Evolutionary conservation across 306 rosid species (phyloP).

Genomic region (Malus sieversii): DNA sequence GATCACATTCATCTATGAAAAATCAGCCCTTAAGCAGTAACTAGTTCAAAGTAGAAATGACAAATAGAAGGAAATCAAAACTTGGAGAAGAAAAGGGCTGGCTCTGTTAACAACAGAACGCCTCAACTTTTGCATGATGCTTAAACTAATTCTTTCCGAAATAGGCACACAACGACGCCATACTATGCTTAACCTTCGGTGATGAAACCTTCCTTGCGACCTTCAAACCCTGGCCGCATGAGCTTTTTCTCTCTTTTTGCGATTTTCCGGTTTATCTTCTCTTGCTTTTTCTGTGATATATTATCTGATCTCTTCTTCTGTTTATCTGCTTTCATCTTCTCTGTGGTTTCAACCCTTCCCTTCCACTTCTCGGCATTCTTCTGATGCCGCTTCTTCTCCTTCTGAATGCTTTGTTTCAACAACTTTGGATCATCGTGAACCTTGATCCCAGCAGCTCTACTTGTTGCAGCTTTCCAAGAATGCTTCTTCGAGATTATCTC

Average conservation of each 20-base stretch:
- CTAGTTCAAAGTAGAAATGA: not conserved
- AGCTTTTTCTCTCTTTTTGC: constrained; percentile 89
- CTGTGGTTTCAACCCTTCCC: constrained; percentile 55
- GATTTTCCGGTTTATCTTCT: constrained; percentile 63
- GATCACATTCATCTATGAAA: not conserved
- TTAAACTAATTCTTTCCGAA: not conserved
- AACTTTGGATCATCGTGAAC: constrained; percentile 77
- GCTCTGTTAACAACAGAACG: not conserved
- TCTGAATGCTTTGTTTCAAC: constrained; percentile 45
- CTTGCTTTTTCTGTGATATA: constrained; percentile 48
- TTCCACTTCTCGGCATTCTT: constrained; percentile 74
- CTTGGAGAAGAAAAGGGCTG: not conserved
- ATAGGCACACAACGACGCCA: not conserved
- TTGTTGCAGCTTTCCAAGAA: constrained; percentile 69
- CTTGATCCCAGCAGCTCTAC: constrained; percentile 74
- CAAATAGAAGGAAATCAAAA: not conserved
- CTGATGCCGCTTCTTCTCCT: constrained; percentile 63
- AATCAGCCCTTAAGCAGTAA: not conserved
- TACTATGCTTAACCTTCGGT: constrained; percentile 22
- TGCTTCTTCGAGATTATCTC: constrained; percentile 46
- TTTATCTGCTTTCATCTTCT: constrained; percentile 61
- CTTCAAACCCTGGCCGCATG: constrained; percentile 83
- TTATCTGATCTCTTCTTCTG: constrained; percentile 71
- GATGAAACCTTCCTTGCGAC: constrained; percentile 72
- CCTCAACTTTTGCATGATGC: not conserved